Conservation (phyloP, 2,329 filamentous ascomycete genomes). For the Colletotrichum chlorophyti region DNA sequence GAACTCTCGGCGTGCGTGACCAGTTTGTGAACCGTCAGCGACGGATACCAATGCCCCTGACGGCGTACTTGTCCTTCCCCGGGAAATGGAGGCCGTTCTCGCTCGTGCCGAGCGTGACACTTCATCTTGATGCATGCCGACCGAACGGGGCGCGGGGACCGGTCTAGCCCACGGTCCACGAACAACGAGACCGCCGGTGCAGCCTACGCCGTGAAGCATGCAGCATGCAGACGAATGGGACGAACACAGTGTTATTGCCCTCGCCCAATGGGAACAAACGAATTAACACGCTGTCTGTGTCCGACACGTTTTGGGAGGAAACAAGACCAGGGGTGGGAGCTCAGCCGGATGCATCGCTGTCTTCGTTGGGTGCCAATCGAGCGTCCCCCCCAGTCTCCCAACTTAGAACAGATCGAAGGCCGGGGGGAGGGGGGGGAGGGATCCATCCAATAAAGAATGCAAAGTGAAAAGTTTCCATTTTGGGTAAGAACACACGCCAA, state of each 20-base stretch:
- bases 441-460: background rate
- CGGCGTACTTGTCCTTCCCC: too few species aligned
- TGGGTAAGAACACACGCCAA: background rate
- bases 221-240: slow-evolving; percentile 6
- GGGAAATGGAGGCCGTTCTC: too few species aligned
- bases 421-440: background rate
- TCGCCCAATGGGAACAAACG: background rate
- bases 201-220: background rate
- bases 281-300: background rate
- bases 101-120: background rate
- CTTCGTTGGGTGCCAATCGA: background rate
- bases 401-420: too few species aligned
- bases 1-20: background rate
- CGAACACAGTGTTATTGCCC: slow-evolving; percentile 1
- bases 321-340: too few species aligned
- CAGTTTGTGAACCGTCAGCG: background rate
- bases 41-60: too few species aligned
- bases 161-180: background rate
- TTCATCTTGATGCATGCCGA: background rate
- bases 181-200: too few species aligned
- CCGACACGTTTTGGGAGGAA: too few species aligned
- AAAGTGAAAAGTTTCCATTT: slow-evolving; percentile 9
- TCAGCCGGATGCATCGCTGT: too few species aligned
- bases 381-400: too few species aligned
- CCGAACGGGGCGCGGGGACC: background rate